phyloP scores from a whole-genome alignment of 2,329 filamentous ascomycete species.

The Exophiala xenobiotica region DNA sequence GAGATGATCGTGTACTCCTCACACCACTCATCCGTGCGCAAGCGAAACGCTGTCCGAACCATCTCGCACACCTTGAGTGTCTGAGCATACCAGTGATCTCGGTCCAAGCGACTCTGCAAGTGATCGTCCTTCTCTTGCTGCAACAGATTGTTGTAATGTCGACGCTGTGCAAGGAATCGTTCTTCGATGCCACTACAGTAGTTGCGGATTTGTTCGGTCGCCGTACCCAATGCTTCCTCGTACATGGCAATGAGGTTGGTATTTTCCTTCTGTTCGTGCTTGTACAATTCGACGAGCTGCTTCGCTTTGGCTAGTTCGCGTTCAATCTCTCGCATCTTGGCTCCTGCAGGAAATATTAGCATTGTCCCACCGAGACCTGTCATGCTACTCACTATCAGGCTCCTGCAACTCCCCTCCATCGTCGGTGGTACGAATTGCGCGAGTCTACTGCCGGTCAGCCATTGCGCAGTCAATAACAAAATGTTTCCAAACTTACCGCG shows the following conservation, averaged over 20 bases:
- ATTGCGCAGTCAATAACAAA: background rate
- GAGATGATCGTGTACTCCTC: constrained; percentile 45
- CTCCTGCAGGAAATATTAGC: constrained; percentile 35
- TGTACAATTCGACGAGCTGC: constrained; percentile 42
- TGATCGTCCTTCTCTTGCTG: constrained; percentile 52
- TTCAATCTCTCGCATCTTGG: constrained; percentile 50
- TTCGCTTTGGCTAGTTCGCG: constrained; percentile 48
- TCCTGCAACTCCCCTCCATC: constrained; percentile 18
- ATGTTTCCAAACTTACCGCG: constrained; percentile 39
- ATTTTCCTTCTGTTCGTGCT: constrained; percentile 49
- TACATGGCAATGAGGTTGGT: constrained; percentile 50
- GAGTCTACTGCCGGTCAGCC: constrained; percentile 35
- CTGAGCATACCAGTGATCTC: constrained; percentile 50
- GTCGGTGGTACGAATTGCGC: constrained; percentile 39
- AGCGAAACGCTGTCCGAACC: constrained; percentile 48
- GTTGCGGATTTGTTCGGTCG: constrained; percentile 52
- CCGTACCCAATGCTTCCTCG: constrained; percentile 46
- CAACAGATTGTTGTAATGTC: constrained; percentile 51
- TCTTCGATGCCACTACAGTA: constrained; percentile 52
- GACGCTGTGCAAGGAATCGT: constrained; percentile 47
- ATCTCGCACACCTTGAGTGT: constrained; percentile 50
- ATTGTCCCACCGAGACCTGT: background rate
- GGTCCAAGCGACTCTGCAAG: constrained; percentile 48
- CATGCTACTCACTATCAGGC: constrained; percentile 23
- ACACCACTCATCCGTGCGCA: constrained; percentile 51